phyloP scores from a whole-genome alignment of 2,329 filamentous ascomycete species.

The Xylariaceae sp. region DNA sequence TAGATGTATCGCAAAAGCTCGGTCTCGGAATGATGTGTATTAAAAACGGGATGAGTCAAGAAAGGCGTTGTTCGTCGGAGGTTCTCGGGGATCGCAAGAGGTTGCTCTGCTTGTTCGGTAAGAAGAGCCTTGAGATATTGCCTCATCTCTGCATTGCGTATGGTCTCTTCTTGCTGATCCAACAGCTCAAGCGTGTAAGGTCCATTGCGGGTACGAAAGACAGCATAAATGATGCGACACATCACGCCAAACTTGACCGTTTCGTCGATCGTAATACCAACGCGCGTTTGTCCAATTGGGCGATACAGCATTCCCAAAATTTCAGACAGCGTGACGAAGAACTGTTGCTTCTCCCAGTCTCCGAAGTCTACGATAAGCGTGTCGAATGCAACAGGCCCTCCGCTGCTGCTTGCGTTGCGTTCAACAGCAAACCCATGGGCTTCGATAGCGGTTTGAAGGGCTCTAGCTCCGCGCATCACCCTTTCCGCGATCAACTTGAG shows the following conservation, averaged over 20 bases:
- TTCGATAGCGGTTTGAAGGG: slow-evolving; percentile 62
- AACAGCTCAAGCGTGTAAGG: background rate
- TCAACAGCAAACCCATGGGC: slow-evolving; percentile 61
- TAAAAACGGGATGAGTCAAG: slow-evolving; percentile 90
- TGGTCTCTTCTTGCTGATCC: background rate
- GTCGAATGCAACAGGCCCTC: slow-evolving; percentile 67
- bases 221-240: slow-evolving; percentile 26
- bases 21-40: slow-evolving; percentile 90
- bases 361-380: slow-evolving; percentile 67
- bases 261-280: slow-evolving; percentile 79
- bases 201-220: slow-evolving; percentile 9
- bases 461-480: slow-evolving; percentile 66
- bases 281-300: slow-evolving; percentile 52
- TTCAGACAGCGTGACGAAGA: slow-evolving; percentile 49
- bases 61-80: slow-evolving; percentile 71
- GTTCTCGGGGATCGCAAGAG: slow-evolving; percentile 48
- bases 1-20: slow-evolving; percentile 91
- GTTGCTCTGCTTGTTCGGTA: slow-evolving; percentile 26
- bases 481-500: slow-evolving; percentile 79
- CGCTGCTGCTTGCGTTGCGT: slow-evolving; percentile 51
- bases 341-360: slow-evolving; percentile 42
- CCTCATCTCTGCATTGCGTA: slow-evolving; percentile 24
- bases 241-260: slow-evolving; percentile 53
- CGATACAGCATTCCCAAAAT: slow-evolving; percentile 59
- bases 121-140: slow-evolving; percentile 21